Percentiles rank a stretch among this genome's conserved stretches.
Conservation (phyloP, 495 filamentous ascomycete genomes). For the Aspergillus cavernicola region DNA sequence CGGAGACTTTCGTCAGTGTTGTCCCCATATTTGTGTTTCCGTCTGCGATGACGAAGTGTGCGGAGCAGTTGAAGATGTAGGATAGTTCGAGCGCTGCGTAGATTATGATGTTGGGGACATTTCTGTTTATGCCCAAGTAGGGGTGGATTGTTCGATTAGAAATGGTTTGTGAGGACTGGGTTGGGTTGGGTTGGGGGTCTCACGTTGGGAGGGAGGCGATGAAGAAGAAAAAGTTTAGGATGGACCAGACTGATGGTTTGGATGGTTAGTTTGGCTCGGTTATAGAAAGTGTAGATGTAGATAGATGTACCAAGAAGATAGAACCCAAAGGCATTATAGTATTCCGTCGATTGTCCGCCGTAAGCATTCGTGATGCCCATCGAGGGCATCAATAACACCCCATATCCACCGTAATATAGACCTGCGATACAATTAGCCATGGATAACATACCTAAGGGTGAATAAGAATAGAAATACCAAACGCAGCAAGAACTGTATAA, state of each 20-base stretch:
- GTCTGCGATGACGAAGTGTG: conserved; percentile 13
- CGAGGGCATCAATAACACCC: conserved; percentile 19
- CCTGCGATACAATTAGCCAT: conserved; percentile 8
- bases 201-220: conserved; percentile 15
- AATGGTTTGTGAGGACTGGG: too few species aligned
- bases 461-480: conserved; percentile 17
- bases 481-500: conserved; percentile 42
- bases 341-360: conserved; percentile 14
- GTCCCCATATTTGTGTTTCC: conserved; percentile 2
- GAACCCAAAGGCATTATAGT: conserved; percentile 22
- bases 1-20: conserved; percentile 7
- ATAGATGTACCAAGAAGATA: conserved; percentile 11
- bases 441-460: conserved; percentile 12
- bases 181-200: too few species aligned
- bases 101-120: conserved; percentile 14
- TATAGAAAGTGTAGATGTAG: background rate
- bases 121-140: too few species aligned
- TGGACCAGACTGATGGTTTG: conserved; percentile 17
- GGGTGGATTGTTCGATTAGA: too few species aligned
- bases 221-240: conserved; percentile 21
- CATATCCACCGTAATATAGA: conserved; percentile 23
- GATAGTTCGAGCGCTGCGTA: conserved; percentile 17
- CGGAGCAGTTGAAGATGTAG: conserved; percentile 16
- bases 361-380: conserved; percentile 22
- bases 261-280: background rate